These are phyloP conservation scores for Solanum hybrid DNA, from an alignment of 305 asterid genomes.

Conservation along the genomic window DNA sequence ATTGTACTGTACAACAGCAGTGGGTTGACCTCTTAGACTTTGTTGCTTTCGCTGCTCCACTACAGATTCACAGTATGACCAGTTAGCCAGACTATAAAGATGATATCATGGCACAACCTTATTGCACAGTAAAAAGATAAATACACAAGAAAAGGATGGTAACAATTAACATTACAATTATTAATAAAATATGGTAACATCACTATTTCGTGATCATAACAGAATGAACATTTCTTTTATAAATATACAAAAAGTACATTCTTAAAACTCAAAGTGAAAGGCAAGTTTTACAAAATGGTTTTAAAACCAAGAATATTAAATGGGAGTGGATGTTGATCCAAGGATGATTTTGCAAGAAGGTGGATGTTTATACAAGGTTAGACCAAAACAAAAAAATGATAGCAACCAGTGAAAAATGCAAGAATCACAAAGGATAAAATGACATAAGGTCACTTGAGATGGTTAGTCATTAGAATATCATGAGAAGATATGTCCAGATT, in stretches of 20 bases:
- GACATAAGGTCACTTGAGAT: not conserved
- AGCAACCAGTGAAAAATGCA: not conserved
- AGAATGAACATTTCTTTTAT: not conserved
- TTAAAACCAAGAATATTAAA: not conserved
- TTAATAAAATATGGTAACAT: not conserved
- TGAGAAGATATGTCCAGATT: not conserved
- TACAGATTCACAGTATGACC: conserved; percentile 18
- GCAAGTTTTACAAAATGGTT: not conserved
- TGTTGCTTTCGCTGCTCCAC: conserved; percentile 92
- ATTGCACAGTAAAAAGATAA: not conserved
- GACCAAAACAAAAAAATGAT: not conserved
- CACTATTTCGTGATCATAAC: not conserved
- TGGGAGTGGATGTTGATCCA: not conserved
- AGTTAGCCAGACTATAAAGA: conserved; percentile 4
- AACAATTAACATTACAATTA: not conserved
- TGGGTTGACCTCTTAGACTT: conserved; percentile 65
- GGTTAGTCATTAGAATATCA: not conserved
- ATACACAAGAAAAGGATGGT: not conserved
- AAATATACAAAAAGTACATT: not conserved
- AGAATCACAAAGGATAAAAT: not conserved
- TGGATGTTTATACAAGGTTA: not conserved
- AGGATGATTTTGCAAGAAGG: not conserved
- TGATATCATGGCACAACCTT: not conserved
- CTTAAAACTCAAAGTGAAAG: not conserved
- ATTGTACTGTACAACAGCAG: conserved; percentile 95